Evolutionary conservation across 2,329 filamentous ascomycete species (phyloP), one percentile per base, ranked within the genome.

Genomic region (Dothistroma septosporum): DNA sequence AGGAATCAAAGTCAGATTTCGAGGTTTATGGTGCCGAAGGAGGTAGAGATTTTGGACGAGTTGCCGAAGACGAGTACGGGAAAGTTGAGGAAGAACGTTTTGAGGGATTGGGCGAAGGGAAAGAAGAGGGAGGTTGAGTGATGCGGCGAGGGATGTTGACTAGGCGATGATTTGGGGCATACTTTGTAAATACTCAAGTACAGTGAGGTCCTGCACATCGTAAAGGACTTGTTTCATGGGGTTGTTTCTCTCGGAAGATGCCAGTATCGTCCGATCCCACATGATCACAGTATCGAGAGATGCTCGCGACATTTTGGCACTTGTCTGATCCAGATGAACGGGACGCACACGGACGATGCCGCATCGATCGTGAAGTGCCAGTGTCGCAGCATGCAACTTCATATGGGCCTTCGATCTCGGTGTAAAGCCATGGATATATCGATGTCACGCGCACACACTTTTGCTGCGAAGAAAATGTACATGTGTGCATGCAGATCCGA

Each of bases 41-140:
- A 88, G 74, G 83, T 88, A 0, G 90, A 96, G 75, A 80, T 97
- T 48, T 85, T 99, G n/a, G 67, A 79, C 6, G 92, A 97, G 75
- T 79, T 99, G 66, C 94, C 94, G 10, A 99, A 99, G 83, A 99
- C 94, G 31, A 94, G 90, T 75, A 99, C 94, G 0, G 94, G 94
- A 2, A 99, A 99, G 82, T 83, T 97, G 62, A 88, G 91, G 83
- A 99, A 99, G 85, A 97, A 96, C 70, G 85, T 96, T 7, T 76
- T 99, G 58, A 80, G 94, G 62, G 88, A 91, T 68, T 96, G 92
- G 93, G 90, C 89, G 2, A 90, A 85, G 72, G 83, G 83, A 46
- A 72, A 21, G 32, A 56, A 60, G 53, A 37, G 57, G 44, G 49
- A 54, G 56, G 48, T 49, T 19, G 57, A 53, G 49, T 54, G 41